Evolutionary conservation across 208 protist genomes (phyloP), one percentile per base, ranked within the genome.

Genomic region (Wallacemonas sp.): DNA sequence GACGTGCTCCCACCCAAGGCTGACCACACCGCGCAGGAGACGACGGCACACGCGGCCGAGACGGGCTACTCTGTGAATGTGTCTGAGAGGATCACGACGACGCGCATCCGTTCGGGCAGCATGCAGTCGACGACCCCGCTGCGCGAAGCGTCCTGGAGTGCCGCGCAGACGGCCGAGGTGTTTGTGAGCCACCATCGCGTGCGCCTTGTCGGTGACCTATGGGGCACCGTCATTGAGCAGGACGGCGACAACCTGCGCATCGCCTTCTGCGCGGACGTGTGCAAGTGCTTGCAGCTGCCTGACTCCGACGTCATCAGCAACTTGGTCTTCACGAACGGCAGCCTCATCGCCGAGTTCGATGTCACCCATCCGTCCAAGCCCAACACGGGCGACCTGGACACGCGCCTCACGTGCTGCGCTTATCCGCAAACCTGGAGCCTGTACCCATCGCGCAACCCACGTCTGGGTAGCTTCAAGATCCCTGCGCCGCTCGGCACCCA

Each of bases 341-440:
- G 52, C 32, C 52, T 59, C 32, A n/a, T 59, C 16, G 52, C 31
- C 10, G 52, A 59, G 31, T 59, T 59, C 32, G 52, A 59, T 42
- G 20, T 59, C 52, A 42, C 32, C 11, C 52, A 59, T 29, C 16
- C 3, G 16, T 23, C 52, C 0, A 33, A 41, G 31, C 52, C 52
- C n/a, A 42, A 59, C 52, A n/a, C 25, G 31, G 22, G 29, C 4
- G 26, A 33, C n/a, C 52, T 59, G 4, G 52, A 59, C 32, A 59
- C 52, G 29, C 52, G 52, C n/a, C 20, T 59, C 29, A 41, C 52
- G 52, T 59, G 52, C 52, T 59, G 52, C n/a, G 52, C 52, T 7
- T 59, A 28, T 25, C 52, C 52, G 8, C 0, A 44, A 14, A 59
- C 52, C 0, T 59, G 52, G 52, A 12, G 31, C 5, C 52, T 59